These are phyloP conservation scores for Starmerella lactis-condensi DNA, from an alignment of 805 yeast genomes.

Conservation along the genomic window DNA sequence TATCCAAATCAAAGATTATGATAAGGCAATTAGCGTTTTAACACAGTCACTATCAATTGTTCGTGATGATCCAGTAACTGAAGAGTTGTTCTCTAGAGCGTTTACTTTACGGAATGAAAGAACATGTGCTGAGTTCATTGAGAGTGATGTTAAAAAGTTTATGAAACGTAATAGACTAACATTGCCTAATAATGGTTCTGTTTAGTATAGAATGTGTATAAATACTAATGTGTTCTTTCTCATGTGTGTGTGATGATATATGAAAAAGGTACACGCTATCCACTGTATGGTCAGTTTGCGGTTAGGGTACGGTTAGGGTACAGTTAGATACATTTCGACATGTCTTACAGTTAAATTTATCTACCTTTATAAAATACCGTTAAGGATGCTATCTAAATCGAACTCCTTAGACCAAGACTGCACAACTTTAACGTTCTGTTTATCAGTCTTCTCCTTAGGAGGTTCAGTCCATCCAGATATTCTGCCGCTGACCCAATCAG, in stretches of 20 bases:
- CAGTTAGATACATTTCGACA: too few relatives aligned
- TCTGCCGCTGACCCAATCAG: constrained; percentile 95
- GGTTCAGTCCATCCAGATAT: constrained; percentile 82
- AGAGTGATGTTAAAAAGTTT: too few relatives aligned
- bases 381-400: constrained; percentile 67
- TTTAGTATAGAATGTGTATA: too few relatives aligned
- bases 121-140: too few relatives aligned
- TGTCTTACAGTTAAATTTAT: too few relatives aligned
- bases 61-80: constrained; percentile 69
- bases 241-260: too few relatives aligned
- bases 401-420: constrained; percentile 83
- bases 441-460: constrained; percentile 27
- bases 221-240: too few relatives aligned
- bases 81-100: constrained; percentile 69
- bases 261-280: too few relatives aligned
- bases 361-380: constrained; percentile 12
- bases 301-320: too few relatives aligned
- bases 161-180: too few relatives aligned
- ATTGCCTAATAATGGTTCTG: too few relatives aligned
- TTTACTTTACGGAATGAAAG: neutral
- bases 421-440: constrained; percentile 57
- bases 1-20: constrained; percentile 44
- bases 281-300: too few relatives aligned
- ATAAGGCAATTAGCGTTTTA: constrained; percentile 53
- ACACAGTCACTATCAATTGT: constrained; percentile 66